These are phyloP conservation scores for Neonectria punicea DNA, from an alignment of 2,329 filamentous ascomycete genomes.

Conservation along the genomic window DNA sequence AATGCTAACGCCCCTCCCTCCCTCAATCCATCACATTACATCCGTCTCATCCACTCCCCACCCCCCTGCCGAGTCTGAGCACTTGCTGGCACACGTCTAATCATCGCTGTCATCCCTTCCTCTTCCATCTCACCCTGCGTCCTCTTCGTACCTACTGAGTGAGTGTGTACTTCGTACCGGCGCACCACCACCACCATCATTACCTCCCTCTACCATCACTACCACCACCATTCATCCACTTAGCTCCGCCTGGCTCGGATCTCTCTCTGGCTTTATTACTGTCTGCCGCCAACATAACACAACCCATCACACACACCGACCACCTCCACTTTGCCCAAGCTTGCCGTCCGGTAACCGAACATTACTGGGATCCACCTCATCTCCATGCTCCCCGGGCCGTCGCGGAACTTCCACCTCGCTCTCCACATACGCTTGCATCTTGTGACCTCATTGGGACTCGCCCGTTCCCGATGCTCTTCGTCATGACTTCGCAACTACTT, in stretches of 20 bases:
- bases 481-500: conserved; percentile 9
- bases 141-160: not conserved
- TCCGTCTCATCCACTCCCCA: conserved; percentile 20
- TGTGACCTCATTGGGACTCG: conserved; percentile 6
- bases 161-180: not conserved
- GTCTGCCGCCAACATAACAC: conserved; percentile 2
- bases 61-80: conserved; percentile 18
- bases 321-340: not conserved
- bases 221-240: not conserved
- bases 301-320: not conserved
- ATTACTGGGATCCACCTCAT: conserved; percentile 10
- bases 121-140: conserved; percentile 12
- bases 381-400: not conserved
- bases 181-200: conserved; percentile 3
- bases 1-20: conserved; percentile 23
- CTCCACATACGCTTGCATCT: not conserved
- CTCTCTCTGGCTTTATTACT: not conserved
- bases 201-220: not conserved
- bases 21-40: conserved; percentile 17
- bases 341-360: not conserved
- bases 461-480: not conserved
- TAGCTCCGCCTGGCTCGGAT: conserved; percentile 5
- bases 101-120: conserved; percentile 17
- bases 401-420: not conserved
- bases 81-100: conserved; percentile 25